Percentiles rank a stretch among this genome's conserved stretches.
Conservation (phyloP, 306 rosid genomes). For the Cucumis cinereus region DNA sequence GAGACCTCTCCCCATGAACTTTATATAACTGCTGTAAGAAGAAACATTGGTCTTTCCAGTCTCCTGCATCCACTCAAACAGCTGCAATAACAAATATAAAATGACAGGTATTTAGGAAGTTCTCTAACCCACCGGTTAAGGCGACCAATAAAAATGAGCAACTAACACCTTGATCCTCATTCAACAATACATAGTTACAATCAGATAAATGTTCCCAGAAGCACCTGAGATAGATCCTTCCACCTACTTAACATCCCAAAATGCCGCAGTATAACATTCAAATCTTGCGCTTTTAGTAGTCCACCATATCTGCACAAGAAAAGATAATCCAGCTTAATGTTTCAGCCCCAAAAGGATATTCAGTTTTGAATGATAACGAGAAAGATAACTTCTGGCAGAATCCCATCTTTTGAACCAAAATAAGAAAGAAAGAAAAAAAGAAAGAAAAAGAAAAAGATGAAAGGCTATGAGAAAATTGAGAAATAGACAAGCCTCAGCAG, state of each 20-base stretch:
- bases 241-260: conserved; percentile 42
- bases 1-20: conserved; percentile 52
- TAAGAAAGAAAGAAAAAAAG: neutral
- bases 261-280: conserved; percentile 51
- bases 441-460: neutral
- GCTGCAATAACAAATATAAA: conserved; percentile 35
- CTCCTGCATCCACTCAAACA: conserved; percentile 84
- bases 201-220: neutral
- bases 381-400: neutral
- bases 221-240: conserved; percentile 57
- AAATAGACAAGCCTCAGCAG: neutral
- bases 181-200: neutral
- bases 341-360: neutral
- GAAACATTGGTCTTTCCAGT: conserved; percentile 44
- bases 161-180: neutral
- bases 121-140: neutral
- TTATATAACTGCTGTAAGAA: conserved; percentile 58
- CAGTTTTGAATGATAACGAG: neutral
- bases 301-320: conserved; percentile 39
- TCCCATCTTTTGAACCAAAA: neutral
- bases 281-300: conserved; percentile 51
- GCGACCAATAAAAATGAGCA: neutral
- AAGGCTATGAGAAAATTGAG: neutral
- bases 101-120: neutral
- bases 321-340: neutral